Conservation (phyloP, 169 alveolate species). For the Eimeria praecox region DNA sequence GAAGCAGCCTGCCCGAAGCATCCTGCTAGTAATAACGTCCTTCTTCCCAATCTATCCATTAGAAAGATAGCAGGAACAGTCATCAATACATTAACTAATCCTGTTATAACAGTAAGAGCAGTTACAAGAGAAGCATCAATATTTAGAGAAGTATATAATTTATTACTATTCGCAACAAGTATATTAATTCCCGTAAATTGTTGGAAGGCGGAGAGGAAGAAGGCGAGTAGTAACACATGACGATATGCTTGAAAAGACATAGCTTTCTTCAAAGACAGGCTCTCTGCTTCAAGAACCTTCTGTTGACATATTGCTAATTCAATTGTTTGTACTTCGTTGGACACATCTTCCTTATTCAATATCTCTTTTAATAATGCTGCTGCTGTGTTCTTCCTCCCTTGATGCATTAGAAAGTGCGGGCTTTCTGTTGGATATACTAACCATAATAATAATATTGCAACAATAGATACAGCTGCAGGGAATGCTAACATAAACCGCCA, state of each 20-base stretch:
- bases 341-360: constrained; percentile 65
- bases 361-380: constrained; percentile 67
- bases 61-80: constrained; percentile 87
- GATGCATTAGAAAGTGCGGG: constrained; percentile 81
- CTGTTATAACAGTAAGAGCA: constrained; percentile 84
- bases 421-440: constrained; percentile 80
- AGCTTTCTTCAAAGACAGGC: constrained; percentile 73
- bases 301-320: constrained; percentile 37
- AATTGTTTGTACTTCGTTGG: constrained; percentile 64
- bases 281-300: constrained; percentile 43
- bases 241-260: constrained; percentile 84
- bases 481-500: constrained; percentile 84
- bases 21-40: constrained; percentile 88
- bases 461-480: constrained; percentile 26
- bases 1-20: constrained; percentile 86
- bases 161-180: constrained; percentile 90
- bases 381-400: constrained; percentile 71
- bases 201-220: constrained; percentile 89
- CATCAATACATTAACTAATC: constrained; percentile 85
- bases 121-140: constrained; percentile 80
- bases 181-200: constrained; percentile 92
- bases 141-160: constrained; percentile 85
- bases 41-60: constrained; percentile 90
- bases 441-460: constrained; percentile 32
- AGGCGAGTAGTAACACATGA: constrained; percentile 86